These are phyloP conservation scores for Chiua sp. DNA, from an alignment of 1,284 basidiomycete genomes.

Conservation along the genomic window DNA sequence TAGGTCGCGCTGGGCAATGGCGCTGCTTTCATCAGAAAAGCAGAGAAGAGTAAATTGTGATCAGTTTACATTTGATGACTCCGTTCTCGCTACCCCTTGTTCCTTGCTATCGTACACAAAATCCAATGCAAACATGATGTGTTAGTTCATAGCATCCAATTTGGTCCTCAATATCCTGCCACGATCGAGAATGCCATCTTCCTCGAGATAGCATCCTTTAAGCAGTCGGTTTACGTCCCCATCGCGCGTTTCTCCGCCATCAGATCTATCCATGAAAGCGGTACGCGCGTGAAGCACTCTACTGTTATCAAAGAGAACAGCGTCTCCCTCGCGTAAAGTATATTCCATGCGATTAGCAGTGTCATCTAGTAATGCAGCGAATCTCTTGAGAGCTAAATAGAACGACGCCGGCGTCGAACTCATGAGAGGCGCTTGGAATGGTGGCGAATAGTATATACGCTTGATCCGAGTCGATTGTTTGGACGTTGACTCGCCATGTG, in stretches of 20 bases:
- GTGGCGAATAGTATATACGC: conserved; percentile 92
- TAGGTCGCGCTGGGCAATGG: conserved; percentile 61
- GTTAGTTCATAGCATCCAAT: conserved; percentile 13
- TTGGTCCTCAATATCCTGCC: conserved; percentile 41
- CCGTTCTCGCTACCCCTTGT: too few species aligned
- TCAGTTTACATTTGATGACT: too few species aligned
- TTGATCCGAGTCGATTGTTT: conserved; percentile 47
- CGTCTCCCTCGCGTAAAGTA: conserved; percentile 83
- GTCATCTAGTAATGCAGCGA: conserved; percentile 63
- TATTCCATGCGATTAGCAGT: conserved; percentile 65
- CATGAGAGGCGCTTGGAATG: conserved; percentile 88
- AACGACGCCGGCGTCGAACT: conserved; percentile 56
- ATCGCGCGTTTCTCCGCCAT: conserved; percentile 20
- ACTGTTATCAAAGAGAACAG: conserved; percentile 93
- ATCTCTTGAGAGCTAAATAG: conserved; percentile 70
- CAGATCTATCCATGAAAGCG: conserved; percentile 64
- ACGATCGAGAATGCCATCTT: conserved; percentile 65
- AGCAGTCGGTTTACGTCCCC: conserved; percentile 67
- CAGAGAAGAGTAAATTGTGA: conserved; percentile 58
- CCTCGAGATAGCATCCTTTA: conserved; percentile 79
- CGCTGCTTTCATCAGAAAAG: conserved; percentile 62
- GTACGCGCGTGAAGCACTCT: conserved; percentile 91
- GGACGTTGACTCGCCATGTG: conserved; percentile 13
- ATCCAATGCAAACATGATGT: too few species aligned
- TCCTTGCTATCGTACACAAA: too few species aligned